Evolutionary conservation across 176 grass and related monocot genomes (phyloP).

Genomic region (Triticum aestivum): DNA sequence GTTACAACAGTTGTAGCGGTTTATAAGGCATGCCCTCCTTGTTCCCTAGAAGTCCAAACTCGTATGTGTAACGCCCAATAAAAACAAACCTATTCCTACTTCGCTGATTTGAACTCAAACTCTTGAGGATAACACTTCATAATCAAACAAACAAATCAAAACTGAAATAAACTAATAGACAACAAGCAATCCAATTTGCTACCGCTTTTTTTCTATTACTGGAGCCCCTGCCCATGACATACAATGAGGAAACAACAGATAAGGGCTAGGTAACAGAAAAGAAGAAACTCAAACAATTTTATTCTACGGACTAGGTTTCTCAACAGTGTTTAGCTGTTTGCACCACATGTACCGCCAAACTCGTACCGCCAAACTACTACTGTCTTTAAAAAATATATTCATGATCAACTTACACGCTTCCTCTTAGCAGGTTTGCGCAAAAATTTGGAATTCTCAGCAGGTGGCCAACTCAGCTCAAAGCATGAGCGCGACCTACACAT

Average conservation of each 20-base stretch:
- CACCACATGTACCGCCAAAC: neutral
- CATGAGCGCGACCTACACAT: slow-evolving; percentile 74
- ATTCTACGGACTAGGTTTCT: neutral
- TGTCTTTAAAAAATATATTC: neutral
- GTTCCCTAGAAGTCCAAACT: neutral
- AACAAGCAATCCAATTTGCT: neutral
- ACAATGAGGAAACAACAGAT: neutral
- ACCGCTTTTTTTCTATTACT: neutral
- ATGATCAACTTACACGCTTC: slow-evolving; percentile 70
- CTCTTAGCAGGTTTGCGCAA: slow-evolving; percentile 67
- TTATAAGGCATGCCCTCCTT: neutral
- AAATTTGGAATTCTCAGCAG: slow-evolving; percentile 62
- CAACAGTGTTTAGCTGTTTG: neutral
- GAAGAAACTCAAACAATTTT: neutral
- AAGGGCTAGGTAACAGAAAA: neutral
- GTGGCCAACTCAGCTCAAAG: slow-evolving; percentile 74
- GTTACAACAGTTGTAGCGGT: neutral
- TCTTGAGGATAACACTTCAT: neutral
- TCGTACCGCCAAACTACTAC: neutral
- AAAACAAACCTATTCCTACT: neutral
- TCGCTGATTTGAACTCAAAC: neutral
- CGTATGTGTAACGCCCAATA: neutral
- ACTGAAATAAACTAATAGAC: neutral
- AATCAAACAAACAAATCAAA: neutral
- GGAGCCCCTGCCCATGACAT: neutral